Evolutionary conservation across 2,329 filamentous ascomycete species (phyloP).

Genomic region (Ceratocystiopsis sp.): DNA sequence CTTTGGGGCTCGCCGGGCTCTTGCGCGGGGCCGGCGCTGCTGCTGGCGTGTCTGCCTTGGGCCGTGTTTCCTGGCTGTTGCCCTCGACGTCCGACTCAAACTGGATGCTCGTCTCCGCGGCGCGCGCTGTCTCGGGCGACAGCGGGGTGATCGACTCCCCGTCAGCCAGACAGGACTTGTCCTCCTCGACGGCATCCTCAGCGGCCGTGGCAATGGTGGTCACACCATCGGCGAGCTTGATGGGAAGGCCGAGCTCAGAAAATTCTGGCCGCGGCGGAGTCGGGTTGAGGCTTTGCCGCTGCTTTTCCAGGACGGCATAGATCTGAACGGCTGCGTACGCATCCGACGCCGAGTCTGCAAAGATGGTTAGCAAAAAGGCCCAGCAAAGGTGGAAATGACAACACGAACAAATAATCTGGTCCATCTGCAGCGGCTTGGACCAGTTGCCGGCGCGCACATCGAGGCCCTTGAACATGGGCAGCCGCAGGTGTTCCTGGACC

Average conservation of each 20-base stretch:
- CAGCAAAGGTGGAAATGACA: constrained; percentile 2
- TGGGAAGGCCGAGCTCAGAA: constrained; percentile 49
- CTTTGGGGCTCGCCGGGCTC: background rate
- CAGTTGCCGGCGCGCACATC: constrained; percentile 61
- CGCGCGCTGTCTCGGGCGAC: constrained; percentile 2
- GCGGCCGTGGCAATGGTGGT: constrained; percentile 13
- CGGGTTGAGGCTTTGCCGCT: constrained; percentile 48
- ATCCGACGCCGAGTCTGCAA: constrained; percentile 58
- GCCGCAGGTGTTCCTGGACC: constrained; percentile 50
- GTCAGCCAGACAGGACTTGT: constrained; percentile 1
- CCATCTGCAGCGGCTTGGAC: constrained; percentile 40
- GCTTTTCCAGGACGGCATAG: constrained; percentile 52
- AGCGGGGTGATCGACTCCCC: background rate
- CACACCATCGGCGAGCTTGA: constrained; percentile 33
- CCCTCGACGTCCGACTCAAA: constrained; percentile 11
- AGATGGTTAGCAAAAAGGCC: constrained; percentile 12
- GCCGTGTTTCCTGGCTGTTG: background rate
- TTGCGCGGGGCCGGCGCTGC: constrained; percentile 1
- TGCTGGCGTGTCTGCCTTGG: background rate
- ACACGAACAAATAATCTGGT: constrained; percentile 55
- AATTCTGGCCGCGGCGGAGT: constrained; percentile 52
- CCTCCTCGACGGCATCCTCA: constrained; percentile 15
- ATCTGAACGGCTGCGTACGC: constrained; percentile 65
- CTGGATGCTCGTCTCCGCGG: background rate
- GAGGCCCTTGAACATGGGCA: constrained; percentile 59